Evolutionary conservation across 78 protist genomes (phyloP).

Genomic region (Diacronema lutheri): DNA sequence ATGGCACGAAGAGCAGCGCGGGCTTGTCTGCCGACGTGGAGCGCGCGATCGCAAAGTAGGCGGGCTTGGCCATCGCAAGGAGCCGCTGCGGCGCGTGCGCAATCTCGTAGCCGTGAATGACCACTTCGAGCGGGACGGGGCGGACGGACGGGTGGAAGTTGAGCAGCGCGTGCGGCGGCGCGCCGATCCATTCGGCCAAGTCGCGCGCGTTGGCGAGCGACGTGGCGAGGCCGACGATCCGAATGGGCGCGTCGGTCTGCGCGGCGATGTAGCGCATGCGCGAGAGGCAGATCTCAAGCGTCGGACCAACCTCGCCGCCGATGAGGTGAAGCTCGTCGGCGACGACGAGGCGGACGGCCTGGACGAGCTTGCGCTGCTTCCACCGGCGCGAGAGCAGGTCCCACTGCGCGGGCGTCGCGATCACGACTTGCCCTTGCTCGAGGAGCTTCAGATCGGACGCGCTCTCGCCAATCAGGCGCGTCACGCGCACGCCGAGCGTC

Average conservation of each 20-base stretch:
- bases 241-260: conserved; percentile 52
- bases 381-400: conserved; percentile 88
- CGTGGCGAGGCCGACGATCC: conserved; percentile 81
- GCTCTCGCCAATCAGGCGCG: conserved; percentile 66
- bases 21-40: conserved; percentile 61
- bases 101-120: conserved; percentile 74
- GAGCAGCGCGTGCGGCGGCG: conserved; percentile 49
- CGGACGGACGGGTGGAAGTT: conserved; percentile 93
- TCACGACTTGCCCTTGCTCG: conserved; percentile 32
- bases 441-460: conserved; percentile 49
- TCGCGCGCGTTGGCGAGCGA: conserved; percentile 82
- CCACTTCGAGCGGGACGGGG: conserved; percentile 91
- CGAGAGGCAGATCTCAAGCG: conserved; percentile 62
- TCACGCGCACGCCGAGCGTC: conserved; percentile 39
- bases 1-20: conserved; percentile 78
- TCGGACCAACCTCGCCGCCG: conserved; percentile 88
- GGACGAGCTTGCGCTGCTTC: conserved; percentile 77
- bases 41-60: conserved; percentile 55
- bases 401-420: conserved; percentile 87
- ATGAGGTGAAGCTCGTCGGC: conserved; percentile 86
- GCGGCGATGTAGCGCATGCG: conserved; percentile 87
- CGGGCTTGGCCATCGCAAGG: conserved; percentile 86
- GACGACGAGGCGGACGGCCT: conserved; percentile 68
- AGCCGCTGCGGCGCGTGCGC: conserved; percentile 73
- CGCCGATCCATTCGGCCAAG: conserved; percentile 77